phyloP scores from a whole-genome alignment of 176 grass and related monocot species.

The Rhynchospora pubera region DNA sequence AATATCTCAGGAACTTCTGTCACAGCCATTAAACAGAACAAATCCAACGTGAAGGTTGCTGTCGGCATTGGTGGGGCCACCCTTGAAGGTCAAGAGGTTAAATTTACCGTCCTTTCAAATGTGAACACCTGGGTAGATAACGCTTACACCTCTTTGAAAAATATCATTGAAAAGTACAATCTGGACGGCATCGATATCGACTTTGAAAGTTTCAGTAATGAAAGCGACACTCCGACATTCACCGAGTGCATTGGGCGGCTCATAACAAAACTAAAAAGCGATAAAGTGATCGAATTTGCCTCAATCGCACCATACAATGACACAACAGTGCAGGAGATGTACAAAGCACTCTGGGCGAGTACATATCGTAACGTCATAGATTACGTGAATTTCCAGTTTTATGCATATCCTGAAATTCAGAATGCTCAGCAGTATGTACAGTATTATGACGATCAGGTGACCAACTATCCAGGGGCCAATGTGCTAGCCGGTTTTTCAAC shows the following conservation, averaged over 20 bases:
- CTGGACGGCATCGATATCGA: constrained; percentile 71
- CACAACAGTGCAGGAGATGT: constrained; percentile 38
- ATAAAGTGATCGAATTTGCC: constrained; percentile 45
- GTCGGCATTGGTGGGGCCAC: constrained; percentile 57
- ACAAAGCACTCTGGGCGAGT: constrained; percentile 40
- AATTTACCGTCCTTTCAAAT: constrained; percentile 38
- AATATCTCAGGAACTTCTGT: constrained; percentile 32
- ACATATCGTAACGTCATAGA: constrained; percentile 32
- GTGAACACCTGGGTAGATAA: constrained; percentile 57
- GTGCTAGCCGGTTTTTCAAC: constrained; percentile 64
- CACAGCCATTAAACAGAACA: constrained; percentile 33
- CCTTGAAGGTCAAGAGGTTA: constrained; percentile 3
- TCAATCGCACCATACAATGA: constrained; percentile 52
- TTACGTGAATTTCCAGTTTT: constrained; percentile 85
- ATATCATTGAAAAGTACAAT: constrained; percentile 26
- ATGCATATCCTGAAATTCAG: constrained; percentile 37
- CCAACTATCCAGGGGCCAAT: constrained; percentile 44
- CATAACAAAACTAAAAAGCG: constrained; percentile 35
- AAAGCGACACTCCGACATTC: constrained; percentile 34
- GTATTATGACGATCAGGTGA: constrained; percentile 37
- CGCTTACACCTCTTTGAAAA: constrained; percentile 39
- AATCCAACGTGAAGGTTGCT: constrained; percentile 52
- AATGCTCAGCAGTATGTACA: constrained; percentile 32
- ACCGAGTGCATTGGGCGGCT: constrained; percentile 45
- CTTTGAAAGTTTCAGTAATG: constrained; percentile 51